phyloP scores from a whole-genome alignment of 2,329 filamentous ascomycete genomes.

The Aspergillus sp. region DNA sequence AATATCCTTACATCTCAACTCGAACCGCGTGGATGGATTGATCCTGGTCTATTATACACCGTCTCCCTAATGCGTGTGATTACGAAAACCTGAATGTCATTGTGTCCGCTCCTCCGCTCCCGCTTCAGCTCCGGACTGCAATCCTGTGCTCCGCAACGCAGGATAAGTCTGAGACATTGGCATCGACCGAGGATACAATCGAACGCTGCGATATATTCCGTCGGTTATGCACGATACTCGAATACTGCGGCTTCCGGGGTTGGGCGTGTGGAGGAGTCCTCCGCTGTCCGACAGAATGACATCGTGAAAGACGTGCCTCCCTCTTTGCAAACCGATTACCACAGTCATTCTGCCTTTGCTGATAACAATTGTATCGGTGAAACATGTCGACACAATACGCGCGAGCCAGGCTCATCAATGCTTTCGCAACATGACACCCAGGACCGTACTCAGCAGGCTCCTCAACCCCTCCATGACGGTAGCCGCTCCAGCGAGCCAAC shows the following conservation, averaged over 20 bases:
- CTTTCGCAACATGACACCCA: too few species aligned
- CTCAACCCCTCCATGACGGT: too few species aligned
- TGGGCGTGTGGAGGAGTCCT: background rate
- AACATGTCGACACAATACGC: background rate
- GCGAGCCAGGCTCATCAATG: too few species aligned
- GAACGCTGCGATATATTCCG: conserved; percentile 4
- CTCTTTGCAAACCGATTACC: background rate
- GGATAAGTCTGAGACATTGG: conserved; percentile 14
- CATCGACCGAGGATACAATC: conserved; percentile 12
- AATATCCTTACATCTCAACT: background rate
- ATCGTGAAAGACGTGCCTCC: background rate
- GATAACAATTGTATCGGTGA: background rate
- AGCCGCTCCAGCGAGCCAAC: too few species aligned
- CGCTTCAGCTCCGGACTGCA: conserved; percentile 22
- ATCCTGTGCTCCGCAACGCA: conserved; percentile 13
- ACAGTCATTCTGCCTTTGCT: background rate
- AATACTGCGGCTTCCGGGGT: conserved; percentile 1
- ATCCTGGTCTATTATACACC: background rate
- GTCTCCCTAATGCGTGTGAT: conserved; percentile 15
- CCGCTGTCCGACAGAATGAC: background rate
- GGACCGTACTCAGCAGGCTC: too few species aligned
- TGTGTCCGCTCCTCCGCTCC: conserved; percentile 25
- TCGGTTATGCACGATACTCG: conserved; percentile 8
- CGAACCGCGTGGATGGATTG: background rate
- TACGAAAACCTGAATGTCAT: conserved; percentile 29